Evolutionary conservation across 1,284 basidiomycete species (phyloP).

Genomic region (Irpex lacteus): DNA sequence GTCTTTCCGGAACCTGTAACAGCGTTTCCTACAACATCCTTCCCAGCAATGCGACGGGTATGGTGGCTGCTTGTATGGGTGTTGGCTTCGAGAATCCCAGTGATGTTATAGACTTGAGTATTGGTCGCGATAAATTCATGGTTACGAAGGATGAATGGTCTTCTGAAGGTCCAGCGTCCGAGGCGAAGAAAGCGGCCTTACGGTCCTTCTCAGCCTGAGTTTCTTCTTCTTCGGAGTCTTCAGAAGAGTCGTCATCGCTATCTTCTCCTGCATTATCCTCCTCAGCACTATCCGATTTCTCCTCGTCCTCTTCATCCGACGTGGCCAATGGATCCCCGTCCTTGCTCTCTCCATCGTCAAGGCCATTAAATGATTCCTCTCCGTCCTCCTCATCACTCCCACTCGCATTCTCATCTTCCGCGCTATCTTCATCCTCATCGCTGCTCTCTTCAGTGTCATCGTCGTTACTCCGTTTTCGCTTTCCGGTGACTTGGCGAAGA

Average conservation of each 20-base stretch:
- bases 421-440: slow-evolving; percentile 16
- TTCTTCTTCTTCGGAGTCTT: slow-evolving; percentile 63
- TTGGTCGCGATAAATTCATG: slow-evolving; percentile 88
- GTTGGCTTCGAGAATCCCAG: slow-evolving; percentile 87
- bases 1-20: slow-evolving; percentile 98
- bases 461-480: slow-evolving; percentile 54
- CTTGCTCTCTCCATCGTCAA: slow-evolving; percentile 33
- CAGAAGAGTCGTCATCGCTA: slow-evolving; percentile 32
- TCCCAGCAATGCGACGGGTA: slow-evolving; percentile 90
- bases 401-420: slow-evolving; percentile 25
- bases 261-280: slow-evolving; percentile 38
- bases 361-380: slow-evolving; percentile 16
- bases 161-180: slow-evolving; percentile 46
- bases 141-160: slow-evolving; percentile 71
- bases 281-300: slow-evolving; percentile 35
- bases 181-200: slow-evolving; percentile 85
- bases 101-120: slow-evolving; percentile 83
- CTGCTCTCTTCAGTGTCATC: slow-evolving; percentile 17
- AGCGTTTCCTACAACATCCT: slow-evolving; percentile 93
- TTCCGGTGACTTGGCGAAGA: slow-evolving; percentile 40
- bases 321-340: slow-evolving; percentile 44
- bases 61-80: slow-evolving; percentile 91
- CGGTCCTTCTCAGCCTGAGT: slow-evolving; percentile 73
- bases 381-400: slow-evolving; percentile 39
- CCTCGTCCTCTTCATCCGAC: slow-evolving; percentile 41